Percentiles rank a stretch among this genome's conserved stretches.
Evolutionary conservation across 1,139 yeast genomes (phyloP).

Genomic region (Blastobotrys malaysiensis): DNA sequence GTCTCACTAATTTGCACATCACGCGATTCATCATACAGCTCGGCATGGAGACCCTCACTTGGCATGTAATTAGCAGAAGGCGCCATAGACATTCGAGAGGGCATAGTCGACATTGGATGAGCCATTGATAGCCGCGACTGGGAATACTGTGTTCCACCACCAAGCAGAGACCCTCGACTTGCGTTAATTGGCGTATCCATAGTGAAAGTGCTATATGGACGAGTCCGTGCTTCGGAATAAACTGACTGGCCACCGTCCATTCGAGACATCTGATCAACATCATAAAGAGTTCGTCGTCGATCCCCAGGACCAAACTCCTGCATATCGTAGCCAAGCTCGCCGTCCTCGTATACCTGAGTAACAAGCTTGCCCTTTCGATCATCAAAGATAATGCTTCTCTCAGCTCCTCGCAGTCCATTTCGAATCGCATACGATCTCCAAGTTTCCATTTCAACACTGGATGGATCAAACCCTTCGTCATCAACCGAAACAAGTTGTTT

Average conservation of each 20-base stretch:
- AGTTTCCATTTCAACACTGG: constrained; percentile 32
- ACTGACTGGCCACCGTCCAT: constrained; percentile 13
- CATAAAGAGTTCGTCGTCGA: constrained; percentile 12
- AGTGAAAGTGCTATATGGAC: constrained; percentile 23
- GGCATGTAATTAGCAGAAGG: constrained; percentile 4
- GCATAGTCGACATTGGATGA: constrained; percentile 6
- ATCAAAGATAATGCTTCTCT: constrained; percentile 32
- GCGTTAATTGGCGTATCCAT: constrained; percentile 5
- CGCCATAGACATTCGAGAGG: neutral
- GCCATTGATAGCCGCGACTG: constrained; percentile 20
- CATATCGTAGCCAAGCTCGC: constrained; percentile 25
- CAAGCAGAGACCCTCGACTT: neutral
- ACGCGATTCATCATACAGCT: constrained; percentile 19
- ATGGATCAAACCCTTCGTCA: constrained; percentile 32
- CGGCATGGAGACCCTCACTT: constrained; percentile 2
- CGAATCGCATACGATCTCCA: constrained; percentile 35
- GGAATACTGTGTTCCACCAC: neutral
- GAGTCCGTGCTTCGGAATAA: constrained; percentile 11
- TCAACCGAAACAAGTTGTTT: constrained; percentile 32
- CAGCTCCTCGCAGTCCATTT: constrained; percentile 34
- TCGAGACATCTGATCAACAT: constrained; percentile 10
- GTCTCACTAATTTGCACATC: constrained; percentile 23
- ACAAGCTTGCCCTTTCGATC: constrained; percentile 25
- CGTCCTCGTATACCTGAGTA: constrained; percentile 17
- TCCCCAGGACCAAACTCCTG: constrained; percentile 22